Base-by-base conservation (phyloP, 306 rosid genomes). In the Vicia sativa region DNA sequence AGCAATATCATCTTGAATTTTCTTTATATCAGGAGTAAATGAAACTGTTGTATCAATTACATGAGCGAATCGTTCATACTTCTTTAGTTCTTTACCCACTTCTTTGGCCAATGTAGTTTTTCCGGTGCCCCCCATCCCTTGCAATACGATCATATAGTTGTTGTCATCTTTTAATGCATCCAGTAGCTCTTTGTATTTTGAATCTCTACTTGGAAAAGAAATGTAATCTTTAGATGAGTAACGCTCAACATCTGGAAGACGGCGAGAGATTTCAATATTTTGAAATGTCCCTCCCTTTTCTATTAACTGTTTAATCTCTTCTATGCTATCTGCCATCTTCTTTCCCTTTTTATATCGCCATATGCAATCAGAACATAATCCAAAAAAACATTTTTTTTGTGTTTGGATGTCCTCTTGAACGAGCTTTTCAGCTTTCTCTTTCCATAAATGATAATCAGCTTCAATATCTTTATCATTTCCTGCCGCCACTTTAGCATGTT, bases 91-190 rank as follows among this genome's bases (percentile, higher is more conserved):
- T 14, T 52, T 52, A 0, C 70, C 65, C 3, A 68, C 65, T 62
- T 41, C 7, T 68, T 1, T 18, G 4, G 57, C 80, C 59, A 76
- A 6, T 8, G 70, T 68, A 0, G 80, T 41, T 42, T 68, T 76
- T 0, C 79, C 74, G 0, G 39, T 12, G 16, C 79, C 79, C 1
- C 74, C 79, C 48, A 67, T 28, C 46, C 74, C 79, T 45, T 45
- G 52, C 21, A 45, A 45, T 14, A 9, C 52, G 21, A 2, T 45
- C 3, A 14, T 14, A 45, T 14, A 45, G 10, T 14, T 14, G 21
- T 14, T 45, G 19, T 45, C 52, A 14, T 45, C 21, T 45, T 14
- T 14, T 45, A 45, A 3, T 14, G 52, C 52, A 1, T 45, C 52
- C 10, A 14, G 16, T 1, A 45, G 4, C 2, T 14, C 4, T 14